These are phyloP conservation scores for Leucosporidium creatinivorum DNA, from an alignment of 768 basidiomycete species.

Conservation along the genomic window DNA sequence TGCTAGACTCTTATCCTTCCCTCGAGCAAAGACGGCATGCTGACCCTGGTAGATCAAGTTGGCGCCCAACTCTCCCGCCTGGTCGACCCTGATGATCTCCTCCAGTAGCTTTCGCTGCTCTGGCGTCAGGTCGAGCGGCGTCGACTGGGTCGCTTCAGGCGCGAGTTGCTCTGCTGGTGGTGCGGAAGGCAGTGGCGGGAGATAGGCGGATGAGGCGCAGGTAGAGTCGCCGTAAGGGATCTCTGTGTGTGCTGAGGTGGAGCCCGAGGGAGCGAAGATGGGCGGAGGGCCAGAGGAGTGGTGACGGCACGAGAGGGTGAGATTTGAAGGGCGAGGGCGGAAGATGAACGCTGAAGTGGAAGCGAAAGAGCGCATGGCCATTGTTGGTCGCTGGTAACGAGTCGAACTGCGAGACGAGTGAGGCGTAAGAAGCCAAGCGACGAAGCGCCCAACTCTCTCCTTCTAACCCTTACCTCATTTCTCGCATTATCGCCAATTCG, in stretches of 20 bases:
- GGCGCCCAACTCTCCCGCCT: slow-evolving; percentile 90
- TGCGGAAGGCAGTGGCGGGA: slow-evolving; percentile 1
- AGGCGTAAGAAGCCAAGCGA: too few relatives aligned
- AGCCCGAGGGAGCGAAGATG: slow-evolving; percentile 13
- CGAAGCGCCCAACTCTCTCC: too few relatives aligned
- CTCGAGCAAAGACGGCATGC: slow-evolving; percentile 53
- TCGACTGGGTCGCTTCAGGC: slow-evolving; percentile 5
- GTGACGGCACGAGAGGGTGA: not conserved
- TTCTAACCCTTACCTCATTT: too few relatives aligned
- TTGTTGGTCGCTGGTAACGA: too few relatives aligned
- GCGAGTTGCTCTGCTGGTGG: not conserved
- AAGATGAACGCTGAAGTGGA: too few relatives aligned
- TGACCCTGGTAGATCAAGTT: slow-evolving; percentile 95
- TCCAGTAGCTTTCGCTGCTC: slow-evolving; percentile 38
- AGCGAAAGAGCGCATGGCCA: too few relatives aligned
- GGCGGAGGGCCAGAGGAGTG: not conserved
- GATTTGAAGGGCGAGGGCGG: too few relatives aligned
- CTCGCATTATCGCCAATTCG: too few relatives aligned
- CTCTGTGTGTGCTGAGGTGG: slow-evolving; percentile 28
- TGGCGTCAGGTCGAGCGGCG: slow-evolving; percentile 35
- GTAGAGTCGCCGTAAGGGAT: slow-evolving; percentile 18
- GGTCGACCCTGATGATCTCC: slow-evolving; percentile 69
- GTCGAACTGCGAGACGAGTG: too few relatives aligned
- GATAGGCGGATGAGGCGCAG: slow-evolving; percentile 22
- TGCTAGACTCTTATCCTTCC: slow-evolving; percentile 49